A percentile compares a stretch with the other conserved stretches of the same genome.
Evolutionary conservation across 2,329 filamentous ascomycete species (phyloP).

Genomic region (Davidsoniella neocaledoniae): DNA sequence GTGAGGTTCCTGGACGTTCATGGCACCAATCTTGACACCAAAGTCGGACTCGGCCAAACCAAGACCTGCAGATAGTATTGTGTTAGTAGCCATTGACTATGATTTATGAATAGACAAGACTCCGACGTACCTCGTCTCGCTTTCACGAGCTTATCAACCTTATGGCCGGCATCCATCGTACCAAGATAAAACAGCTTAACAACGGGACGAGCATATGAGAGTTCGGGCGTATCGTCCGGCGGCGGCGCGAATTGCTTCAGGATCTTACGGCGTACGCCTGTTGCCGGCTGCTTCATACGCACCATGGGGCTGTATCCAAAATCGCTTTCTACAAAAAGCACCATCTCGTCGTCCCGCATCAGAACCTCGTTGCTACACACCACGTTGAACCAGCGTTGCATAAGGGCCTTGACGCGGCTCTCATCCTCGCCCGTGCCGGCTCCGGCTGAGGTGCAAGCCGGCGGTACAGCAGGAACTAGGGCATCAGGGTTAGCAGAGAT

Average conservation of each 20-base stretch:
- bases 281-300: conserved; percentile 90
- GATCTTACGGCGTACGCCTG: conserved; percentile 84
- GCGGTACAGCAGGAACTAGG: conserved; percentile 82
- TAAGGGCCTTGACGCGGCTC: conserved; percentile 63
- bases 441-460: conserved; percentile 84
- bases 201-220: conserved; percentile 72
- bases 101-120: not conserved
- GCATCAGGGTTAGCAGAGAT: conserved; percentile 96
- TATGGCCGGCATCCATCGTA: conserved; percentile 93
- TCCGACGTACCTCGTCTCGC: conserved; percentile 57
- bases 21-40: conserved; percentile 70
- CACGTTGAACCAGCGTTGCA: conserved; percentile 92
- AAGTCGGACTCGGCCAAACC: conserved; percentile 87
- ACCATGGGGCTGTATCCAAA: conserved; percentile 96
- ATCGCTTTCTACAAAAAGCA: conserved; percentile 97
- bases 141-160: conserved; percentile 88
- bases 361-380: conserved; percentile 84
- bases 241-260: conserved; percentile 97
- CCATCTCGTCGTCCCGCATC: conserved; percentile 91
- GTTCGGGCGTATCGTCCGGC: conserved; percentile 88
- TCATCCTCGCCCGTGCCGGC: conserved; percentile 96
- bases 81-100: conserved; percentile 13
- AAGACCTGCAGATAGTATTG: conserved; percentile 44
- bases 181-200: conserved; percentile 94
- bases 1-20: conserved; percentile 84